A percentile compares a stretch with the other conserved stretches of the same genome.
These are phyloP conservation scores for Arabidopsis arenosa DNA, from an alignment of 345 rosid species.

Conservation along the genomic window DNA sequence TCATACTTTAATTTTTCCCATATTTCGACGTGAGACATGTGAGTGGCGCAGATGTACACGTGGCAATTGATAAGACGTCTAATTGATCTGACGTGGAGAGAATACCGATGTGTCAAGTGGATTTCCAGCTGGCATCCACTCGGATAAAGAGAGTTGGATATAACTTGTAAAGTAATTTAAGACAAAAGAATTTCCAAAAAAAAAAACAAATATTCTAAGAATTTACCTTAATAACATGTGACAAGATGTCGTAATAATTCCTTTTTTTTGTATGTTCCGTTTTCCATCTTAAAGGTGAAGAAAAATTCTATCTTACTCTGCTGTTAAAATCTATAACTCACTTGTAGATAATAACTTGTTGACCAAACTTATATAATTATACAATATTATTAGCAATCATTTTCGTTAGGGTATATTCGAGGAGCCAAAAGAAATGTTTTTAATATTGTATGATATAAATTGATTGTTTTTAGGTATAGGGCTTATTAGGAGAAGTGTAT, in stretches of 20 bases:
- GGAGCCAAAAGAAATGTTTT: slow-evolving; percentile 29
- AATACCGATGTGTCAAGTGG: slow-evolving; percentile 30
- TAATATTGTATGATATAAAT: neutral
- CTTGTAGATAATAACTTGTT: neutral
- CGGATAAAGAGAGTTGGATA: slow-evolving; percentile 26
- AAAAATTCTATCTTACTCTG: neutral
- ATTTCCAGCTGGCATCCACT: slow-evolving; percentile 39
- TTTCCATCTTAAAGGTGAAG: neutral
- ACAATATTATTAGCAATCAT: slow-evolving; percentile 35
- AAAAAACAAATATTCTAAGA: neutral
- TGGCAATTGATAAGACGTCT: slow-evolving; percentile 5
- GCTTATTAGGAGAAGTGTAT: slow-evolving; percentile 43
- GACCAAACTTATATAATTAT: slow-evolving; percentile 16
- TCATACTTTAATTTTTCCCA: neutral
- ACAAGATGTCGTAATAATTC: neutral
- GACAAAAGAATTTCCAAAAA: neutral
- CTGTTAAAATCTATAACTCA: neutral
- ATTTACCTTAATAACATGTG: slow-evolving; percentile 27
- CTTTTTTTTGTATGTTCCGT: neutral
- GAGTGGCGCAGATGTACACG: slow-evolving; percentile 24
- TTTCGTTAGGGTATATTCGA: slow-evolving; percentile 34
- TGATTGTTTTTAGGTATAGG: slow-evolving; percentile 35
- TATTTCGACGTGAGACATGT: slow-evolving; percentile 2
- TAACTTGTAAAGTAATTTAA: slow-evolving; percentile 13
- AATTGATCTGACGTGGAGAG: slow-evolving; percentile 18